These are phyloP conservation scores for Fusarium sp. DNA, from an alignment of 2,329 filamentous ascomycete species.

Conservation along the genomic window DNA sequence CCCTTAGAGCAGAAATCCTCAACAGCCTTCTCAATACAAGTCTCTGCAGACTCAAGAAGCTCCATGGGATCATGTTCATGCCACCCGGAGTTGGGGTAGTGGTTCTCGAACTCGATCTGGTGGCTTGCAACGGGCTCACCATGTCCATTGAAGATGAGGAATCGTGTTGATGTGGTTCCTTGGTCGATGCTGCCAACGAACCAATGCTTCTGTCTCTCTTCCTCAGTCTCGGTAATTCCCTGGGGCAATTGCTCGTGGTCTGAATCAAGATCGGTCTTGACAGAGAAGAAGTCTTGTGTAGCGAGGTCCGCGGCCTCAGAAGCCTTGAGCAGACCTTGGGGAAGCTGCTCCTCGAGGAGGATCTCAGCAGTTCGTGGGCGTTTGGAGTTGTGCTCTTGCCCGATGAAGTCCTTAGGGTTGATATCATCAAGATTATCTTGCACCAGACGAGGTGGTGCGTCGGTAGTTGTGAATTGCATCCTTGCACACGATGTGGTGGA, in stretches of 20 bases:
- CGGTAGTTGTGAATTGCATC: slow-evolving; percentile 45
- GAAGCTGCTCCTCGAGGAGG: slow-evolving; percentile 46
- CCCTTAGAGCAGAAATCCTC: slow-evolving; percentile 80
- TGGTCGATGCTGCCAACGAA: slow-evolving; percentile 93
- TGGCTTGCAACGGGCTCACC: slow-evolving; percentile 86
- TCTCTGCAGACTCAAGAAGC: slow-evolving; percentile 81
- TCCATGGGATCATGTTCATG: slow-evolving; percentile 90
- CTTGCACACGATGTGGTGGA: slow-evolving; percentile 46
- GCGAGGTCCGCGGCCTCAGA: slow-evolving; percentile 37
- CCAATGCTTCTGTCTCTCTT: slow-evolving; percentile 61
- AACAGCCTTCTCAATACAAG: slow-evolving; percentile 84
- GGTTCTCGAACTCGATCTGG: slow-evolving; percentile 89
- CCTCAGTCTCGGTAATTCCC: slow-evolving; percentile 53
- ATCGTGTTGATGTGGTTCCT: slow-evolving; percentile 90
- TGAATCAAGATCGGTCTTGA: slow-evolving; percentile 47
- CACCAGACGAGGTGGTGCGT: slow-evolving; percentile 19
- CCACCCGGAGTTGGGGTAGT: slow-evolving; percentile 90
- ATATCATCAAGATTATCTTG: slow-evolving; percentile 30
- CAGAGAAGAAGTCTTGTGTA: slow-evolving; percentile 45
- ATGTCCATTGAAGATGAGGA: slow-evolving; percentile 88
- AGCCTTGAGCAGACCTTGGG: slow-evolving; percentile 50
- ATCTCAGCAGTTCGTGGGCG: slow-evolving; percentile 45
- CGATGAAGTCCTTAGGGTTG: slow-evolving; percentile 15
- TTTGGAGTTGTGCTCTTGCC: slow-evolving; percentile 30
- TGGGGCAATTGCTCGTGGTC: slow-evolving; percentile 49